These are phyloP conservation scores for Saccharomycopsis fermentans DNA, from an alignment of 805 yeast genomes.

Conservation along the genomic window DNA sequence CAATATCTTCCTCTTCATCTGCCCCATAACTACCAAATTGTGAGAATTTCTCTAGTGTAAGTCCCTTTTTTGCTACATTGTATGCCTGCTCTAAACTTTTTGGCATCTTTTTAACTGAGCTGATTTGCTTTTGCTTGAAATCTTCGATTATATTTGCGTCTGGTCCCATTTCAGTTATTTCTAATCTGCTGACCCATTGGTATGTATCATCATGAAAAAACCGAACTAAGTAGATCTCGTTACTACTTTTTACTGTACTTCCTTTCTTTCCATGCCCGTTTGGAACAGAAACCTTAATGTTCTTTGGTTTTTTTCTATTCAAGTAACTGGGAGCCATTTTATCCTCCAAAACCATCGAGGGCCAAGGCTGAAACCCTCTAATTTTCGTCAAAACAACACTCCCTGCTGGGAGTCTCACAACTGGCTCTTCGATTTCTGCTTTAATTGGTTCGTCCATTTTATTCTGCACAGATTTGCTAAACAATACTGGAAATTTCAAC, in stretches of 20 bases:
- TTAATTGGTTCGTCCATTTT: neutral
- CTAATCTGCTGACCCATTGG: constrained; percentile 51
- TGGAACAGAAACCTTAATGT: constrained; percentile 22
- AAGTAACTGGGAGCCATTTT: constrained; percentile 51
- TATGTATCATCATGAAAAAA: constrained; percentile 66
- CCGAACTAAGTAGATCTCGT: constrained; percentile 33
- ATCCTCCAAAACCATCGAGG: constrained; percentile 66
- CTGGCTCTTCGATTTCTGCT: constrained; percentile 20
- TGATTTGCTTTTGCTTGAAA: constrained; percentile 24
- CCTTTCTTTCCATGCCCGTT: constrained; percentile 19
- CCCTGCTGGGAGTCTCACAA: constrained; percentile 30
- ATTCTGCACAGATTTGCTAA: too few species aligned
- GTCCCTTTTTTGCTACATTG: constrained; percentile 43
- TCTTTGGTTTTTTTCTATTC: constrained; percentile 39
- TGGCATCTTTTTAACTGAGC: constrained; percentile 28
- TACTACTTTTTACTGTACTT: constrained; percentile 6
- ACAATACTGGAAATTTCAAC: too few species aligned
- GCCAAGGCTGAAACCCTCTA: constrained; percentile 88
- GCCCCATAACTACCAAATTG: constrained; percentile 33
- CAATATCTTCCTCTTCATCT: constrained; percentile 25
- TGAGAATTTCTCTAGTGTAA: constrained; percentile 36
- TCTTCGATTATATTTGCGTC: constrained; percentile 31
- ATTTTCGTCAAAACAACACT: constrained; percentile 64
- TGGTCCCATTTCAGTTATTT: constrained; percentile 36
- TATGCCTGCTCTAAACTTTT: constrained; percentile 41